Base-by-base conservation (phyloP, 495 filamentous ascomycete species). In the Pseudomonodictys pantanalensis region DNA sequence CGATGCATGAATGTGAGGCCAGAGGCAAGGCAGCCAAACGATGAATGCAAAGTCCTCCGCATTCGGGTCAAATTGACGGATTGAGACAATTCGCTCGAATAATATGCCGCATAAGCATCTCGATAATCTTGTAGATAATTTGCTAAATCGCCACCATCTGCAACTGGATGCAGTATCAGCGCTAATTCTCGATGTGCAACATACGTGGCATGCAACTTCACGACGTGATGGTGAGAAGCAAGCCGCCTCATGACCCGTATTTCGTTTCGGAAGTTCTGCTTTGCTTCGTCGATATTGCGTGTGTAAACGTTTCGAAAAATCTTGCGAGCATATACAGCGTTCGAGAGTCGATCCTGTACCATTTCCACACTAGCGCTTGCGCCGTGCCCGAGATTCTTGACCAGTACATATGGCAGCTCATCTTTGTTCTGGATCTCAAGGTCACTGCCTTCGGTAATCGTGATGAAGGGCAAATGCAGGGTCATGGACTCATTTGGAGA, bases 181-280 rank as follows among this genome's bases (percentile, higher is more conserved):
- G 42, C 52, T 2, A 66, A 12, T 18, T 61, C 58, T 25, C 63
- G 22, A 2, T 41, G 11, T 1, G 28, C 42, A 11, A 51, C 42
- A 23, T 66, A 66, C 1, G 58, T 61, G 18, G 57, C 63, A 54
- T 25, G 30, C 6, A 66, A 20, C n/a, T 38, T 45, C 12, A 66
- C 33, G 39, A 66, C 50, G 18, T 66, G 63, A 28, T 48, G 58
- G 20, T 61, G 52, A 11, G 48, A 18, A 1, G 44, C 52, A 7
- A 66, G 45, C 1, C 48, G 47, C 8, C 42, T 51, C 24, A 66
- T 49, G 17, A 58, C 24, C 6, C 17, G 10, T 5, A 61, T 15
- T 45, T 65, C 61, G 38, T 65, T 49, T 3, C 22, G 30, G 24
- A 59, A 59, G 7, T 28, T 43, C 12, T 35, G 38, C 24, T 59